Base-by-base conservation (phyloP, 1,139 yeast genomes). In the Debaryomycetaceae sp. region DNA sequence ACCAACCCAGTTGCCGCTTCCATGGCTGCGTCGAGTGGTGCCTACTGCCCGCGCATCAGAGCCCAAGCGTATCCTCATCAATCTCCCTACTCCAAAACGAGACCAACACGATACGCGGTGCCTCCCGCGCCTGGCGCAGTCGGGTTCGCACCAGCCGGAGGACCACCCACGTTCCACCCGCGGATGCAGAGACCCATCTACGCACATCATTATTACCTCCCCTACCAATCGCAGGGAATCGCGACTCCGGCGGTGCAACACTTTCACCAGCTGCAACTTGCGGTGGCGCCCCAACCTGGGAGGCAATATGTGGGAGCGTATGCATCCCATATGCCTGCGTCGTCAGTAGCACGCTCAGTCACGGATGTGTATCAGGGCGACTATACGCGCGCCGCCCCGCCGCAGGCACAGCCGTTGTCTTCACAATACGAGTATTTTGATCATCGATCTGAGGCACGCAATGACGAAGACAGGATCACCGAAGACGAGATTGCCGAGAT, bases 311-410 rank as follows among this genome's bases (percentile, higher is more conserved):
- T n/a, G n/a, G n/a, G n/a, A n/a, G n/a, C n/a, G n/a, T n/a, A n/a
- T n/a, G n/a, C n/a, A n/a, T n/a, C n/a, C 18, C 27, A 18, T 12
- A 25, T 16, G 10, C n/a, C n/a, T n/a, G n/a, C n/a, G n/a, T n/a
- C n/a, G n/a, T n/a, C 19, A n/a, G 20, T 23, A 12, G 23, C 21
- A n/a, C 35, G 36, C 17, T 37, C 45, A 7, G 70, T 65, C 4
- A 65, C 72, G 5, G 79, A 74, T 42, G 72, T 74, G 3, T 75
- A 69, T 44, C 61, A 58, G 30, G 73, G 70, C 3, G 75, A 71
- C 38, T 58, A 56, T 23, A 56, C 67, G 15, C 62, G 60, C 38
- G 62, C 58, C 22, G 79, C 80, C 0, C 81, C 80, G 3, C 43
- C 69, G 21, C 54, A 55, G 18, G 70, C 77, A 3, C 81, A 75